Evolutionary conservation across 2,329 filamentous ascomycete genomes (phyloP).

Genomic region (Diaporthe longicolla): DNA sequence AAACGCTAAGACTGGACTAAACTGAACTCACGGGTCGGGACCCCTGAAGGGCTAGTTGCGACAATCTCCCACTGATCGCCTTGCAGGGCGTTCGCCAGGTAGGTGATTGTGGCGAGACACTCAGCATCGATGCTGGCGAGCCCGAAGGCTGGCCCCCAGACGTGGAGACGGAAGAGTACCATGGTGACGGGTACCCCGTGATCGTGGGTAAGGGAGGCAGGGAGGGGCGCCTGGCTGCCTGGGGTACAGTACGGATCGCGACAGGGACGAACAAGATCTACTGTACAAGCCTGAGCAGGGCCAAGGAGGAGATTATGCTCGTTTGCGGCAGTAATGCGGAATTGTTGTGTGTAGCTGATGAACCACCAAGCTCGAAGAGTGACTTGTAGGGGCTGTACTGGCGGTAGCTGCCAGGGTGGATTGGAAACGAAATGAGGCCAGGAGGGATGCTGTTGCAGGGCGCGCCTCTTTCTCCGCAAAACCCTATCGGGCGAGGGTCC

Average conservation of each 20-base stretch:
- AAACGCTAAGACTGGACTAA: background rate
- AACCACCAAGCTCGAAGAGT: background rate
- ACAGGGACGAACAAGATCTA: conserved; percentile 11
- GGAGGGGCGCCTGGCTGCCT: background rate
- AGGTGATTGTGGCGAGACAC: conserved; percentile 87
- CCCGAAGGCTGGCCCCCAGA: conserved; percentile 91
- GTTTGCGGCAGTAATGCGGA: conserved; percentile 10
- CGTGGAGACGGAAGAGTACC: conserved; percentile 78
- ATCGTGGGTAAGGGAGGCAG: conserved; percentile 9
- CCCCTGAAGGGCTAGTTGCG: conserved; percentile 78
- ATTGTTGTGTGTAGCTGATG: background rate
- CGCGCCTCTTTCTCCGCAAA: conserved; percentile 31
- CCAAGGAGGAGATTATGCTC: background rate
- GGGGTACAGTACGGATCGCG: conserved; percentile 17
- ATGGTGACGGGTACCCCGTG: conserved; percentile 45
- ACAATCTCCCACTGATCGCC: conserved; percentile 76
- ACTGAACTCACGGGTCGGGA: conserved; percentile 75
- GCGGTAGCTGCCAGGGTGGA: conserved; percentile 12
- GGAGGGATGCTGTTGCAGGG: conserved; percentile 26
- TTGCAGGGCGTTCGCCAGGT: conserved; percentile 76
- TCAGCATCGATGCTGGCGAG: conserved; percentile 92
- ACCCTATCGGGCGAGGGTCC: conserved; percentile 30
- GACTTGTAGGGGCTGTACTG: conserved; percentile 12
- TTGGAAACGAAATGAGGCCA: conserved; percentile 35
- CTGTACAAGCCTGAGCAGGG: background rate